phyloP scores from a whole-genome alignment of 2,329 filamentous ascomycete species.

The Cephalotrichum gorgonifer region DNA sequence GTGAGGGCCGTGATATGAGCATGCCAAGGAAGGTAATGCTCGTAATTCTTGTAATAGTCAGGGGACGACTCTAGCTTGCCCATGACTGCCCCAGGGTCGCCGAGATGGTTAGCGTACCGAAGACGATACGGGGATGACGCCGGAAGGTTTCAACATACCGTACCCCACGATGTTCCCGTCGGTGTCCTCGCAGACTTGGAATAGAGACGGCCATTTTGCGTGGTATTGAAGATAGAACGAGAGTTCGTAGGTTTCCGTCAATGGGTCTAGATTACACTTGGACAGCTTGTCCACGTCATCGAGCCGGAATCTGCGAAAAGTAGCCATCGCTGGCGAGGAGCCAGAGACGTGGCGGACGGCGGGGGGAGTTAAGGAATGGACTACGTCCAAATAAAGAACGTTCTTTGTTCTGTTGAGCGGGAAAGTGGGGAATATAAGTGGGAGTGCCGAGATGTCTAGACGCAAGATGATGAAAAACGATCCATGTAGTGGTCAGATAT shows the following conservation, averaged over 20 bases:
- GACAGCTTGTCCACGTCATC: constrained; percentile 83
- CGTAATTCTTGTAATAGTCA: constrained; percentile 60
- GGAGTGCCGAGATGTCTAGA: too few species aligned
- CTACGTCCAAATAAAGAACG: neutral
- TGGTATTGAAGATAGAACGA: constrained; percentile 94
- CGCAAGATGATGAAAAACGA: too few species aligned
- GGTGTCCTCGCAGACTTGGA: constrained; percentile 80
- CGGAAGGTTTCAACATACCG: constrained; percentile 45
- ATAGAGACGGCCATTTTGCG: constrained; percentile 89
- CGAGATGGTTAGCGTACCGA: constrained; percentile 13
- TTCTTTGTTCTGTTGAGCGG: neutral
- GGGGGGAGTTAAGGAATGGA: neutral
- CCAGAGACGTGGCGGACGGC: neutral
- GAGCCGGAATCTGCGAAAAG: constrained; percentile 75
- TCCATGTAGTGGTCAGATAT: too few species aligned
- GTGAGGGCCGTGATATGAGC: constrained; percentile 95
- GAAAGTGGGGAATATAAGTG: neutral
- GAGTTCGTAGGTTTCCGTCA: constrained; percentile 97
- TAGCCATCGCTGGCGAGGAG: constrained; percentile 50
- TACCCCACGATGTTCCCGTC: constrained; percentile 89
- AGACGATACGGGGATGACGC: neutral
- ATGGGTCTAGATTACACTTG: constrained; percentile 86
- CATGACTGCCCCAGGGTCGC: constrained; percentile 55
- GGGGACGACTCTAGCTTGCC: constrained; percentile 90
- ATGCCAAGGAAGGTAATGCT: constrained; percentile 98